phyloP scores from a whole-genome alignment of 306 rosid species.

The Coriaria nepalensis region DNA sequence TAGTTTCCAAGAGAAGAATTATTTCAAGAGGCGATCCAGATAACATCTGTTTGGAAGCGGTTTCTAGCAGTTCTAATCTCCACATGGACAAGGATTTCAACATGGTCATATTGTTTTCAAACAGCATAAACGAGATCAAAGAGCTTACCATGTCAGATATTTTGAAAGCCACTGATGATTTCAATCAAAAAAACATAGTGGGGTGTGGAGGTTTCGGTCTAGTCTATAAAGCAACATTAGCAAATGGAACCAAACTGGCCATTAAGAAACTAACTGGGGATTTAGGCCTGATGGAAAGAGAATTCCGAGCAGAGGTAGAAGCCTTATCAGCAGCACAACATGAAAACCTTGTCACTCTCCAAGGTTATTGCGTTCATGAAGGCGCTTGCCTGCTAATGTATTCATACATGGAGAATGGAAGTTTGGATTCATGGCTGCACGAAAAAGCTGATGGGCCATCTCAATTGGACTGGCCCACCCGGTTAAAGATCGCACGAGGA shows the following conservation, averaged over 20 bases:
- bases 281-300: constrained; percentile 77
- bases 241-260: constrained; percentile 56
- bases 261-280: constrained; percentile 84
- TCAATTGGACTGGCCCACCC: constrained; percentile 61
- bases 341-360: constrained; percentile 63
- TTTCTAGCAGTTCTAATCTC: constrained; percentile 35
- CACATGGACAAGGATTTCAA: constrained; percentile 48
- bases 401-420: constrained; percentile 75
- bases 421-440: constrained; percentile 79
- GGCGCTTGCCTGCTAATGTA: constrained; percentile 65
- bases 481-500: constrained; percentile 49
- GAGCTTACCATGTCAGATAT: constrained; percentile 60
- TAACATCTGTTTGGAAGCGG: constrained; percentile 43
- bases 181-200: constrained; percentile 67
- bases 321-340: constrained; percentile 73
- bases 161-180: constrained; percentile 69
- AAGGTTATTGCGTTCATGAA: constrained; percentile 61
- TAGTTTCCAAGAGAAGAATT: constrained; percentile 60
- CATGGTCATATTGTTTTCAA: constrained; percentile 57
- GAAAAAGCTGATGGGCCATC: constrained; percentile 62
- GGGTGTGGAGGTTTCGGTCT: constrained; percentile 89
- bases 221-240: constrained; percentile 66
- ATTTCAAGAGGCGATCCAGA: constrained; percentile 54
- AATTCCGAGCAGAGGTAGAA: constrained; percentile 74
- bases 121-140: constrained; percentile 36